Evolutionary conservation across 495 filamentous ascomycete species (phyloP).

Genomic region (Penicillium desertorum): DNA sequence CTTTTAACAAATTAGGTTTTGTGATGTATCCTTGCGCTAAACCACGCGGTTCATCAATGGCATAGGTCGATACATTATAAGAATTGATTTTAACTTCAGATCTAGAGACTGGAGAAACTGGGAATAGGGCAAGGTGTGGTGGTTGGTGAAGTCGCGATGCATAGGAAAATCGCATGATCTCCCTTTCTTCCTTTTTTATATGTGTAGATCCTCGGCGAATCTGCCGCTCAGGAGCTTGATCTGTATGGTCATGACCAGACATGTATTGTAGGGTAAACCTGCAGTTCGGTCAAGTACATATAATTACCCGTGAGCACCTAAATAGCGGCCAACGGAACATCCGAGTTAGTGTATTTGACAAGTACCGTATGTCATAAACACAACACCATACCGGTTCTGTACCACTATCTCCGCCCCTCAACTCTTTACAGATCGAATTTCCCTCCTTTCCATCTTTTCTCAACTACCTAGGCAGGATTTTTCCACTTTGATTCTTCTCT

Average conservation of each 20-base stretch:
- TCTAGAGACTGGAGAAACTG: background rate
- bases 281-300: conserved; percentile 1
- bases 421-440: conserved; percentile 29
- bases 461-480: background rate
- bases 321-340: background rate
- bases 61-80: conserved; percentile 16
- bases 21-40: conserved; percentile 26
- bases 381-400: background rate
- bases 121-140: background rate
- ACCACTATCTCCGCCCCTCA: conserved; percentile 17
- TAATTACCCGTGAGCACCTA: background rate
- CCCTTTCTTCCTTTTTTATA: conserved; percentile 8
- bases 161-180: conserved; percentile 11
- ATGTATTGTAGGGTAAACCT: background rate
- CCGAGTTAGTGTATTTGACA: background rate
- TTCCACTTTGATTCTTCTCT: conserved; percentile 7
- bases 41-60: conserved; percentile 27
- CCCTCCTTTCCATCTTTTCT: conserved; percentile 8
- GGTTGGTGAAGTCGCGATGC: background rate
- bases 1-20: conserved; percentile 26
- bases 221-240: conserved; percentile 8
- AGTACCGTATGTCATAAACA: conserved; percentile 12
- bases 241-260: conserved; percentile 6
- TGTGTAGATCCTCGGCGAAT: conserved; percentile 9
- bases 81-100: background rate